Base-by-base conservation (phyloP, 352 stramenopile species). In the Phytopythium cucurbitacearum region DNA sequence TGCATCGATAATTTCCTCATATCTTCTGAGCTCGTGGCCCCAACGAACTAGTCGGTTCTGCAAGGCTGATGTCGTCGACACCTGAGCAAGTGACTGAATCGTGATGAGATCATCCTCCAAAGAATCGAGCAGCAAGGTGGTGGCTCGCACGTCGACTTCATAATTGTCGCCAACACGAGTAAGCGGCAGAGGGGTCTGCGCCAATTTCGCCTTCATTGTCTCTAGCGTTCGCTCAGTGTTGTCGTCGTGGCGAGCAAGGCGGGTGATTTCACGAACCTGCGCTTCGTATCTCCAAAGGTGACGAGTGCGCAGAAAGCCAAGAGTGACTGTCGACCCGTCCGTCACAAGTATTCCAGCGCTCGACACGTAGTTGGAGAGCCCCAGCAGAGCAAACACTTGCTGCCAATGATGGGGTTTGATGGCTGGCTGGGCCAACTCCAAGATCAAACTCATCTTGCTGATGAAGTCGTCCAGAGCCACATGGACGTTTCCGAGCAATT, bases 391-490 rank as follows among this genome's bases (percentile, higher is more conserved):
- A 1, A 87, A 33, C 13, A 87, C 71, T 37, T 87, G 74, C 40
- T 84, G 77, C 76, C 76, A 87, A 43, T 87, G 74, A 39, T 79
- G 60, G 21, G 62, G 36, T 42, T 87, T 85, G 38, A 85, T 59
- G 49, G 60, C 79, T 7, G 76, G 59, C 37, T 77, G 69, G 0
- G 74, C 69, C 55, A 87, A 74, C 37, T 85, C 76, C 11, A 64
- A 63, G 5, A 84, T 71, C 11, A 87, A 35, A 11, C 69, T 67
- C 11, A 87, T 55, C 15, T 76, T 72, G 5, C 64, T 49, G n/a
- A 80, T 55, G 42, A 83, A 82, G 8, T 77, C 61, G 12, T 60
- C 40, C 9, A 85, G 72, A 8, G 48, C 43, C 5, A 41, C 40
- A 42, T 68, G 59, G 4, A 79, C 56, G 32, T 73, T 69, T 15